Conservation (phyloP, 2,329 filamentous ascomycete species). For the Dothidotthia symphoricarpi region DNA sequence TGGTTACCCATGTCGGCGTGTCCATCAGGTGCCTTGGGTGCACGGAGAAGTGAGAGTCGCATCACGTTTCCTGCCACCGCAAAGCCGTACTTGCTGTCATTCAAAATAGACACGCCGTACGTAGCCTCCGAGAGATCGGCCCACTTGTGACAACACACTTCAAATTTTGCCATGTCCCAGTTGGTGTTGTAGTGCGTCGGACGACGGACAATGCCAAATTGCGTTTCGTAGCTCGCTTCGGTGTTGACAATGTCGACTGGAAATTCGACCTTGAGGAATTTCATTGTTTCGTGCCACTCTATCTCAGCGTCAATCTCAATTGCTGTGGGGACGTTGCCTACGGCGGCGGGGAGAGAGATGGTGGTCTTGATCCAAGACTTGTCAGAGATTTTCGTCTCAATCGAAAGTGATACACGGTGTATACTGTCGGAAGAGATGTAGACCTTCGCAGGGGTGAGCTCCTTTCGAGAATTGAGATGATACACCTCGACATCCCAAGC, state of each 20-base stretch:
- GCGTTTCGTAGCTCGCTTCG: constrained; percentile 92
- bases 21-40: constrained; percentile 88
- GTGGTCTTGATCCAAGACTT: constrained; percentile 83
- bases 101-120: constrained; percentile 89
- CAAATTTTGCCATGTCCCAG: constrained; percentile 98
- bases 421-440: constrained; percentile 68
- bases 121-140: constrained; percentile 84
- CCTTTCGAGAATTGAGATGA: constrained; percentile 81
- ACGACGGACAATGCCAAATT: constrained; percentile 82
- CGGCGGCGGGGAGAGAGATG: constrained; percentile 71
- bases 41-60: constrained; percentile 80
- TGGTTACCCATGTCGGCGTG: constrained; percentile 93
- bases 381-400: constrained; percentile 83
- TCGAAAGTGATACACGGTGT: constrained; percentile 77
- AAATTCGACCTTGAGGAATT: constrained; percentile 98
- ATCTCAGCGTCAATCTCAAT: constrained; percentile 81
- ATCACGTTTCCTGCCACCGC: constrained; percentile 85
- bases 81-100: constrained; percentile 95
- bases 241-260: constrained; percentile 88
- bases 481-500: constrained; percentile 98
- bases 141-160: constrained; percentile 94
- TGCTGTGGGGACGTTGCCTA: constrained; percentile 64
- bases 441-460: constrained; percentile 67
- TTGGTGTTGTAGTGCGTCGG: constrained; percentile 98
- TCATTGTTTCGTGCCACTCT: constrained; percentile 97